Conservation (phyloP, 164 flowering plant species). For the Cinnamomum chago region DNA sequence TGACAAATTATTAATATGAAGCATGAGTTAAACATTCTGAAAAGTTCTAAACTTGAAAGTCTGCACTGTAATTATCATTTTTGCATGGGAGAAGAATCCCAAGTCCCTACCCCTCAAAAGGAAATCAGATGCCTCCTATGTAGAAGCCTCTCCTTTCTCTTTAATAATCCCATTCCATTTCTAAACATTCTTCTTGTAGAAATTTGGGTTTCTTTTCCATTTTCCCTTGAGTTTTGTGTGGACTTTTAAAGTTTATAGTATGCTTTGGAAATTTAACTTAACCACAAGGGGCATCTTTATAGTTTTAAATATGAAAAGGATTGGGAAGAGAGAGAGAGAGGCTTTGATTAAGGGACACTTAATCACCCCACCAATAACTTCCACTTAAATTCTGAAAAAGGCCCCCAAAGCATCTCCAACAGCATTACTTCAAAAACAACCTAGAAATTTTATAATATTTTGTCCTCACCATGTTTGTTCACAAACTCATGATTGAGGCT, state of each 20-base stretch:
- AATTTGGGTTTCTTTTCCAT: no score
- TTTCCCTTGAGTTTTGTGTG: no score
- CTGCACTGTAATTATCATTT: no score
- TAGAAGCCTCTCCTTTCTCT: no score
- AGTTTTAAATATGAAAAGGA: not conserved
- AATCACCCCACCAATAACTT: slow-evolving; percentile 1
- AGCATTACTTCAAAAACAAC: not conserved
- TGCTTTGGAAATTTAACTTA: not conserved
- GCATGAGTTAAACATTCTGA: no score
- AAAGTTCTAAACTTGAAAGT: no score
- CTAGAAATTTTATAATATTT: not conserved
- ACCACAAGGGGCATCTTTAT: not conserved
- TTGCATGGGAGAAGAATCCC: no score
- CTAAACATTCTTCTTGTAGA: no score
- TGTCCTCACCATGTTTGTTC: not conserved
- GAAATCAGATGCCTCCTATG: no score
- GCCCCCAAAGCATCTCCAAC: not conserved
- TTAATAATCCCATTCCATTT: no score
- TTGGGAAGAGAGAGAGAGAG: not conserved
- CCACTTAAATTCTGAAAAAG: not conserved
- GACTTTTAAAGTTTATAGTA: not conserved
- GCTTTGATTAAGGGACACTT: not conserved
- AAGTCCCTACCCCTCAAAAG: no score
- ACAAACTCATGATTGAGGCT: not conserved
- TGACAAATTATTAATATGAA: no score